phyloP scores from a whole-genome alignment of 345 rosid genomes.

The Eucalyptus sp. region DNA sequence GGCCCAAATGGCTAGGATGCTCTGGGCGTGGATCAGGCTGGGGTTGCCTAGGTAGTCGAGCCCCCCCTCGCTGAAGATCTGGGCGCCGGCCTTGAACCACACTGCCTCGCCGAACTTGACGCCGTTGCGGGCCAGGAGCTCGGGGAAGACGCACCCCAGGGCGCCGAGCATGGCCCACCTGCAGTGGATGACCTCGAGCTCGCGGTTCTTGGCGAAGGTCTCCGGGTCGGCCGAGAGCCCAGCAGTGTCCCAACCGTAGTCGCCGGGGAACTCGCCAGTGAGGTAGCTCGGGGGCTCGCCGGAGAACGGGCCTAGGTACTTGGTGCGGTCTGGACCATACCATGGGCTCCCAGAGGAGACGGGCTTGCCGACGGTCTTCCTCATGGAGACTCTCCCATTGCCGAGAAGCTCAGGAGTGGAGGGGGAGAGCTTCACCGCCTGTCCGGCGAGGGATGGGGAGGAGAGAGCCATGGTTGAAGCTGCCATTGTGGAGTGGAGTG shows the following conservation, averaged over 20 bases:
- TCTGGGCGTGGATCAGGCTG: slow-evolving; percentile 68
- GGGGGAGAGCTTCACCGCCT: slow-evolving; percentile 36
- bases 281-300: slow-evolving; percentile 2
- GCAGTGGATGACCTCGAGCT: slow-evolving; percentile 72
- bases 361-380: slow-evolving; percentile 11
- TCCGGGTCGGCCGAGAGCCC: slow-evolving; percentile 86
- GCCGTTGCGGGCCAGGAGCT: slow-evolving; percentile 65
- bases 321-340: slow-evolving; percentile 1
- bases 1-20: slow-evolving; percentile 80
- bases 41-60: slow-evolving; percentile 89
- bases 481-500: slow-evolving; percentile 11
- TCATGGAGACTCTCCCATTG: slow-evolving; percentile 36
- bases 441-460: slow-evolving; percentile 36
- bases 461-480: slow-evolving; percentile 48
- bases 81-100: slow-evolving; percentile 84
- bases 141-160: slow-evolving; percentile 69
- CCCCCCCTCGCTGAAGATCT: slow-evolving; percentile 75
- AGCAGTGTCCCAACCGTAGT: slow-evolving; percentile 75
- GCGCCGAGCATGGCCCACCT: slow-evolving; percentile 90
- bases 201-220: slow-evolving; percentile 87
- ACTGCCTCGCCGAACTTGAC: slow-evolving; percentile 72
- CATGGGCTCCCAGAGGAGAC: slow-evolving; percentile 8
- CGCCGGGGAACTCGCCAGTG: slow-evolving; percentile 60
- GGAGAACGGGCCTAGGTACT: slow-evolving; percentile 6
- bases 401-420: slow-evolving; percentile 12